These are phyloP conservation scores for Neurospora sp. DNA, from an alignment of 495 filamentous ascomycete genomes.

Conservation along the genomic window DNA sequence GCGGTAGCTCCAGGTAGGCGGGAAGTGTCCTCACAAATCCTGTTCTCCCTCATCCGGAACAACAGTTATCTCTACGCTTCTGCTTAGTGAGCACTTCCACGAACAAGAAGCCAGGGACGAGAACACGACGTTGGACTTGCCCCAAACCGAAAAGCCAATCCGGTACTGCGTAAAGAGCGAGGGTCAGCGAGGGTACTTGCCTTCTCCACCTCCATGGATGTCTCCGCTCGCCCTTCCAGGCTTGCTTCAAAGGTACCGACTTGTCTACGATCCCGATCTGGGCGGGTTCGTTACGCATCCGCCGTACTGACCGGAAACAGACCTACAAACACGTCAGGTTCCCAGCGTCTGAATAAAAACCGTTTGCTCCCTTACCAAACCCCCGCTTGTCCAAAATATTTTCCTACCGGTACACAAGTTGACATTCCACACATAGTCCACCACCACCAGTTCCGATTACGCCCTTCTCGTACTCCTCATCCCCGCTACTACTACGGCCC, in stretches of 20 bases:
- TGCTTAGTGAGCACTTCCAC: background rate
- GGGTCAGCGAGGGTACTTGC: background rate
- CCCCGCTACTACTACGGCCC: background rate
- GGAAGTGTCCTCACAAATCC: background rate
- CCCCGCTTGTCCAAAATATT: background rate
- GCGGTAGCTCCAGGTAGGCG: background rate
- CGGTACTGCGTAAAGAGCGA: too few species aligned
- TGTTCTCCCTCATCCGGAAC: background rate
- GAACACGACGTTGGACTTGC: background rate
- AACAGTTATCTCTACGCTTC: background rate
- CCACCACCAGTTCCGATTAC: background rate
- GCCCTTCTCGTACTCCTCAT: background rate
- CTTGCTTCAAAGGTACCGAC: background rate
- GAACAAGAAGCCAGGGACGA: background rate
- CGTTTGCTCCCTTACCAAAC: background rate
- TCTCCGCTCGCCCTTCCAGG: background rate
- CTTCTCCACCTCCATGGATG: background rate
- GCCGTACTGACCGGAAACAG: background rate
- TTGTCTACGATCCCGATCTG: background rate
- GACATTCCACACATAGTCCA: background rate
- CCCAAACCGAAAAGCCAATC: background rate
- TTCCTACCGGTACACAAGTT: background rate
- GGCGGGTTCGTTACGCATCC: background rate
- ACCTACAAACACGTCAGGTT: background rate
- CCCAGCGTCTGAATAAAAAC: background rate